These are phyloP conservation scores for Neocatenulostroma microsporum DNA, from an alignment of 2,329 filamentous ascomycete species.

Conservation along the genomic window DNA sequence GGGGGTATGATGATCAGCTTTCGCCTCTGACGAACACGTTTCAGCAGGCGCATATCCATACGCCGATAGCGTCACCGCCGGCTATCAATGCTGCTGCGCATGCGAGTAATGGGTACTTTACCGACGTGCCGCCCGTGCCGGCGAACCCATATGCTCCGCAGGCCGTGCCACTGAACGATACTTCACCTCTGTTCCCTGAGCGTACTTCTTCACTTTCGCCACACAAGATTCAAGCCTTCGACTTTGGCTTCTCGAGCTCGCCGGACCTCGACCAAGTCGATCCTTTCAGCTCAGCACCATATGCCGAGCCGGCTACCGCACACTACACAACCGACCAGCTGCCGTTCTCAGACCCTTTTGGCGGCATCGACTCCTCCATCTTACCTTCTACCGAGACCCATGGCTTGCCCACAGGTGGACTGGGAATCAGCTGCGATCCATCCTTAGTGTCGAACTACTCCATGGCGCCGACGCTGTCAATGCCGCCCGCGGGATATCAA, in stretches of 20 bases:
- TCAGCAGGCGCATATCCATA: slow-evolving; percentile 24
- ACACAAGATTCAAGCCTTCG: slow-evolving; percentile 24
- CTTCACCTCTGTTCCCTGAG: slow-evolving; percentile 22
- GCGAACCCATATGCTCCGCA: slow-evolving; percentile 17
- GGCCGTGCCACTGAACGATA: slow-evolving; percentile 23
- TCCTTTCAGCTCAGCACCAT: slow-evolving; percentile 15
- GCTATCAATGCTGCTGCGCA: slow-evolving; percentile 8
- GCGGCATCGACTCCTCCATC: slow-evolving; percentile 11
- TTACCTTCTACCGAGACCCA: slow-evolving; percentile 12
- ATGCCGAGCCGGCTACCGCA: slow-evolving; percentile 10
- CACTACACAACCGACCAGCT: slow-evolving; percentile 15
- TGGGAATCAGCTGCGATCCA: slow-evolving; percentile 29
- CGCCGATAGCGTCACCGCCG: slow-evolving; percentile 23
- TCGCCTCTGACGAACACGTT: slow-evolving; percentile 26
- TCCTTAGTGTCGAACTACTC: slow-evolving; percentile 19
- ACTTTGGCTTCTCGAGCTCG: slow-evolving; percentile 26
- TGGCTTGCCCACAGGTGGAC: slow-evolving; percentile 13
- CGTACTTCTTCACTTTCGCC: slow-evolving; percentile 17
- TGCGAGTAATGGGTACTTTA: slow-evolving; percentile 17
- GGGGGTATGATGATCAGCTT: slow-evolving; percentile 23
- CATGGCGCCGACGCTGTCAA: slow-evolving; percentile 10
- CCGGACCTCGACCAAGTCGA: slow-evolving; percentile 15
- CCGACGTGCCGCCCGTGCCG: slow-evolving; percentile 10
- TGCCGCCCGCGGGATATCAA: slow-evolving; percentile 8
- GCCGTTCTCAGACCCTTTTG: slow-evolving; percentile 17